Evolutionary conservation across 2,329 filamentous ascomycete genomes (phyloP).

Genomic region (Verticillium isaacii): DNA sequence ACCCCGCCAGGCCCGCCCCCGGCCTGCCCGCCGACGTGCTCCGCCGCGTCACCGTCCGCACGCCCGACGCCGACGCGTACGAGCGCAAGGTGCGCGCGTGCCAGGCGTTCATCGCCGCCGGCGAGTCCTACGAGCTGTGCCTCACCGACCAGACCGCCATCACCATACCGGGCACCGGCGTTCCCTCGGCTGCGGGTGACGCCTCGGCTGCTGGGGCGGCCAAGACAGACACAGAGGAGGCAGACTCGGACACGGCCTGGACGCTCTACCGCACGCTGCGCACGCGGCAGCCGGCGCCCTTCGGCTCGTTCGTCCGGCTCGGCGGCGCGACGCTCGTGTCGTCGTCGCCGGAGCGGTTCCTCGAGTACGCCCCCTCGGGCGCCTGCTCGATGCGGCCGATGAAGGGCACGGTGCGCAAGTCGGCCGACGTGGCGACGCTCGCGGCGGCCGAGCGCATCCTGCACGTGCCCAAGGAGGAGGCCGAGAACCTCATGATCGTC

Average conservation of each 20-base stretch:
- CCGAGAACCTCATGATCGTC: slow-evolving; percentile 97
- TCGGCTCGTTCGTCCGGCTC: slow-evolving; percentile 76
- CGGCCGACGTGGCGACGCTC: slow-evolving; percentile 58
- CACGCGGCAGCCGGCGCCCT: slow-evolving; percentile 72
- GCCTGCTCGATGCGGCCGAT: slow-evolving; percentile 82
- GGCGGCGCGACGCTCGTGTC: slow-evolving; percentile 67
- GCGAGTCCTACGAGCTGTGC: slow-evolving; percentile 83
- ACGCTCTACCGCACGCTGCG: slow-evolving; percentile 67
- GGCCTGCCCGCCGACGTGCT: neutral
- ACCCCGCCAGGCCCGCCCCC: neutral
- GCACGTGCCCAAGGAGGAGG: slow-evolving; percentile 80
- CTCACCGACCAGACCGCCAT: slow-evolving; percentile 72
- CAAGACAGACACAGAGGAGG: too few species aligned
- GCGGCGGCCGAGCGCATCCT: slow-evolving; percentile 68
- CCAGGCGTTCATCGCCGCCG: slow-evolving; percentile 67
- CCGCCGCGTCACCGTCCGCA: slow-evolving; percentile 21
- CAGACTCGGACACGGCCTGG: slow-evolving; percentile 46
- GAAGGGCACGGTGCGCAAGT: slow-evolving; percentile 92
- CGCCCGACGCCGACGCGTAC: slow-evolving; percentile 48
- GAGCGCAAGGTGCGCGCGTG: slow-evolving; percentile 63
- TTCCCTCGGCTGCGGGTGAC: too few species aligned
- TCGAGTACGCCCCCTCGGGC: slow-evolving; percentile 51
- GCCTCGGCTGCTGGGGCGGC: too few species aligned
- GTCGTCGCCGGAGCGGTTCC: slow-evolving; percentile 85
- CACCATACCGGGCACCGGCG: slow-evolving; percentile 29